Evolutionary conservation across 176 grass and related monocot species (phyloP), one percentile per base, ranked within the genome.

Genomic region (Carex parvula): DNA sequence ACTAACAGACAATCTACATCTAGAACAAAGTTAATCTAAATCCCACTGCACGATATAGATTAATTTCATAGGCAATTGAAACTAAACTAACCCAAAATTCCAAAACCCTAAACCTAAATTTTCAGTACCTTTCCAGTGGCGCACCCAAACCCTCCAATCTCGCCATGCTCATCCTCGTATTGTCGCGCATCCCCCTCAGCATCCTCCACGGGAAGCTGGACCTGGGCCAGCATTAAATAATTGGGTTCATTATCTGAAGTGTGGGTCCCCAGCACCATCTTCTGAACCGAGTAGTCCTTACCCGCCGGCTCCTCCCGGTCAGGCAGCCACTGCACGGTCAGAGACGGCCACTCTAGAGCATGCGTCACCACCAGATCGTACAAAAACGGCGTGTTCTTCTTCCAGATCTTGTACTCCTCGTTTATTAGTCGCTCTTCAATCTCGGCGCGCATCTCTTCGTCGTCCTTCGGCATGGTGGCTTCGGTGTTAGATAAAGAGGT

Each of bases 371-470:
- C 89, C n/a, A 99, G 88, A 87, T 99, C 93, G 88, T 99, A 99
- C 52, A 99, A 85, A 87, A 99, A 99, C 4, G 91, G 96, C 2
- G 96, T 95, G 88, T 95, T 99, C 81, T 99, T 99, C 89, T 99
- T 99, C 96, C 96, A 95, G 89, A 99, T 99, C 96, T 99, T 99
- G 96, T 95, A 99, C 88, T 99, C 96, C 85, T 99, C 93, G 83
- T 99, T 99, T 85, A 99, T 89, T 30, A 93, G 81, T 70, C 93
- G 86, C 85, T 92, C 89, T 87, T 95, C 96, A 63, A 94, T 83
- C 88, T 95, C 89, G 11, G 87, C 83, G 17, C 96, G 91, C 86
- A 93, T 90, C 83, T 92, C 93, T 67, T 99, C 96, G 26, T 90
- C 96, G 42, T 88, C 92, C 88, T 92, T 94, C 84, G 93, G 86